phyloP scores from a whole-genome alignment of 352 stramenopile species.

The Pelagophyceae sp. region DNA sequence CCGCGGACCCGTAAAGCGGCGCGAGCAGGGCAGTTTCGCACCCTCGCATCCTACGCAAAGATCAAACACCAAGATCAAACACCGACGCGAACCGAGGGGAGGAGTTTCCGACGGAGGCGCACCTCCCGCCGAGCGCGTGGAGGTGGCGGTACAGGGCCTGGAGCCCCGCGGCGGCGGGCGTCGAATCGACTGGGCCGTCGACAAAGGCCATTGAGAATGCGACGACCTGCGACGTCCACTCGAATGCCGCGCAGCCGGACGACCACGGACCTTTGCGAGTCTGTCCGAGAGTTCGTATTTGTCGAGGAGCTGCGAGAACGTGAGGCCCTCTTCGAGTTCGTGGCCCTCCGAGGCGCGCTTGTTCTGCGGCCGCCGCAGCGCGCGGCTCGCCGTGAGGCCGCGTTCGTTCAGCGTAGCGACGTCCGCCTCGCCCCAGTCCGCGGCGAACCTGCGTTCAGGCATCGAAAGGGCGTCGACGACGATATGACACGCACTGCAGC shows the following conservation, averaged over 20 bases:
- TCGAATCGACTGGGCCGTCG: not conserved
- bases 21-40: conserved; percentile 7
- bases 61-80: too few relatives aligned
- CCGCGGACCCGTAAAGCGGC: conserved; percentile 1
- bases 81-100: too few relatives aligned
- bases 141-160: not conserved
- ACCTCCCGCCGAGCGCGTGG: not conserved
- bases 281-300: not conserved
- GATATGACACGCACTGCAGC: too few relatives aligned
- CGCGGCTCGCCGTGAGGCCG: conserved; percentile 4
- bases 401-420: conserved; percentile 17
- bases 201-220: not conserved
- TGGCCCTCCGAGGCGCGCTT: not conserved
- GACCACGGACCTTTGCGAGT: not conserved
- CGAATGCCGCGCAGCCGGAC: too few relatives aligned
- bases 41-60: not conserved
- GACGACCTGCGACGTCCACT: too few relatives aligned
- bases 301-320: not conserved
- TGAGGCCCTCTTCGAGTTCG: not conserved
- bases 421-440: not conserved
- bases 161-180: not conserved
- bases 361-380: conserved; percentile 14
- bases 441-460: too few relatives aligned
- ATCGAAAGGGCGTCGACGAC: too few relatives aligned
- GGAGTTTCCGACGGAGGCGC: too few relatives aligned